phyloP scores from a whole-genome alignment of 2,329 filamentous ascomycete genomes.

The Drechmeria coniospora region DNA sequence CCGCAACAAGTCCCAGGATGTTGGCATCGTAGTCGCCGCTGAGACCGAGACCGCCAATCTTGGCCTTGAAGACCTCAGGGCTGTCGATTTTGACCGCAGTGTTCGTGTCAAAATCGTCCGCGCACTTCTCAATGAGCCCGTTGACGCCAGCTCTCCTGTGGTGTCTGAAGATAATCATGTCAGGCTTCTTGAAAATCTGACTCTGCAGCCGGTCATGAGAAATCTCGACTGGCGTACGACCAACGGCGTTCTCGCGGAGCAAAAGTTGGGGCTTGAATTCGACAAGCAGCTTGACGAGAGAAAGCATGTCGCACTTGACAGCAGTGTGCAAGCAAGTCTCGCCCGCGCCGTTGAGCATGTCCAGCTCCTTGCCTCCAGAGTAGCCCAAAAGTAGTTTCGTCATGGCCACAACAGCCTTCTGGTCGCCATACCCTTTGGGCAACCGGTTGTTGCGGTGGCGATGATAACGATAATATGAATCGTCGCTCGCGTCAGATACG shows the following conservation, averaged over 20 bases:
- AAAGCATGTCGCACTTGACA: slow-evolving; percentile 22
- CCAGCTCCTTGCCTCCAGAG: slow-evolving; percentile 39
- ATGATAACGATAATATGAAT: slow-evolving; percentile 5
- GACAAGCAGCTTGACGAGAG: slow-evolving; percentile 30
- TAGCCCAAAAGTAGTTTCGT: slow-evolving; percentile 36
- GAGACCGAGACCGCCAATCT: slow-evolving; percentile 12
- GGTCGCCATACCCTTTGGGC: slow-evolving; percentile 9
- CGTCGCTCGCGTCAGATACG: slow-evolving; percentile 2
- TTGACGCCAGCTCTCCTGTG: slow-evolving; percentile 3
- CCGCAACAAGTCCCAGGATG: slow-evolving; percentile 11
- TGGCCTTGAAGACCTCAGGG: slow-evolving; percentile 7
- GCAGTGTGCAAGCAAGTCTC: slow-evolving; percentile 49
- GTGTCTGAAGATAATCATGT: slow-evolving; percentile 1
- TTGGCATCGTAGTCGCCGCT: slow-evolving; percentile 12
- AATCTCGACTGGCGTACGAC: slow-evolving; percentile 56
- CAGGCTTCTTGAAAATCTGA: slow-evolving; percentile 15
- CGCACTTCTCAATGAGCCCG: slow-evolving; percentile 5
- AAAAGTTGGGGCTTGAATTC: slow-evolving; percentile 42
- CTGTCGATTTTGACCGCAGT: slow-evolving; percentile 4
- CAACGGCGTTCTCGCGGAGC: slow-evolving; percentile 60
- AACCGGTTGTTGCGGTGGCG: slow-evolving; percentile 2
- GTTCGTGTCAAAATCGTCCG: slow-evolving; percentile 1
- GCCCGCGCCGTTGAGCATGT: slow-evolving; percentile 46
- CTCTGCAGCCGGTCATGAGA: slow-evolving; percentile 39
- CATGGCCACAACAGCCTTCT: slow-evolving; percentile 21